phyloP scores from a whole-genome alignment of 192 early-diverging fungal genomes.

The Entomortierella lignicola region DNA sequence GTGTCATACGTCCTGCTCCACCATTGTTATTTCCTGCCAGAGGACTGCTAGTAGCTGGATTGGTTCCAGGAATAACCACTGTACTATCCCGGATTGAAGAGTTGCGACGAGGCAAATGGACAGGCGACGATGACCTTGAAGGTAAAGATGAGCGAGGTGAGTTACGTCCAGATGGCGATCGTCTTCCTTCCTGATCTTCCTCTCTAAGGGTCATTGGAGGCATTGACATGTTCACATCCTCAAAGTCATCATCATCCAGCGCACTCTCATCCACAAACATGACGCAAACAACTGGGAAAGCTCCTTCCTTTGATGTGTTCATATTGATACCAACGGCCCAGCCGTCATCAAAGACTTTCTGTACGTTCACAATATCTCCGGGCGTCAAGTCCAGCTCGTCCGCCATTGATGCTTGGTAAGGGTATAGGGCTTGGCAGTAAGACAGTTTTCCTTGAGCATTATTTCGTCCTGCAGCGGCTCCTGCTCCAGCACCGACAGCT shows the following conservation, averaged over 20 bases:
- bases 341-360: conserved; percentile 86
- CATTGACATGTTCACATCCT: conserved; percentile 53
- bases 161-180: conserved; percentile 44
- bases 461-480: conserved; percentile 10
- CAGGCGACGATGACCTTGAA: conserved; percentile 46
- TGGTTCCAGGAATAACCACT: conserved; percentile 18
- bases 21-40: conserved; percentile 5
- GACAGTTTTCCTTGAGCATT: conserved; percentile 30
- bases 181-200: conserved; percentile 46
- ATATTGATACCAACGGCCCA: conserved; percentile 90
- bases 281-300: conserved; percentile 89
- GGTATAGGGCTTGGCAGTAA: conserved; percentile 54
- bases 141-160: conserved; percentile 47
- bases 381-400: conserved; percentile 82
- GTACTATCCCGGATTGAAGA: conserved; percentile 53
- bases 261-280: conserved; percentile 55
- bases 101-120: conserved; percentile 44
- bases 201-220: conserved; percentile 45
- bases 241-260: conserved; percentile 51
- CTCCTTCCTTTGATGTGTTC: conserved; percentile 75
- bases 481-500: conserved; percentile 9
- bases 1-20: conserved; percentile 12
- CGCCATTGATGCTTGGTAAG: conserved; percentile 74
- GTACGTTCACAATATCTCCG: conserved; percentile 79
- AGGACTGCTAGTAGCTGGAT: conserved; percentile 25